Base-by-base conservation (phyloP, 2,329 filamentous ascomycete species). In the Lecanicillium sp. region DNA sequence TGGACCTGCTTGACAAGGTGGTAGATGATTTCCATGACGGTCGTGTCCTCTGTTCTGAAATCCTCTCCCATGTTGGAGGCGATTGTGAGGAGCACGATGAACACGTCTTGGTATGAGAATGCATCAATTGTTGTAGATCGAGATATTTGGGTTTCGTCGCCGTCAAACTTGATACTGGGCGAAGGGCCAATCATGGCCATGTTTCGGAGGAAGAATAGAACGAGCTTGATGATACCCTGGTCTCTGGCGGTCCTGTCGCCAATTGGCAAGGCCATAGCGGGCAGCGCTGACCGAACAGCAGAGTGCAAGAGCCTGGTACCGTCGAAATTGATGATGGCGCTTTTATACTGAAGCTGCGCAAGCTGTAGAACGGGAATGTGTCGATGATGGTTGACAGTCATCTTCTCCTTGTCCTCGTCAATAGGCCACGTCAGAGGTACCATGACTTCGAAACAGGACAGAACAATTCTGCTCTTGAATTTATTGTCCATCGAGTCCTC, bases 381-480 rank as follows among this genome's bases (percentile, higher is more conserved):
- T 49, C 89, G 81, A 63, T 95, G 86, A 64, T 97, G 89, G 62
- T 98, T 97, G 58, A 90, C 73, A 4, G 90, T 97, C 79, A 93
- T 91, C 60, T 86, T 79, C 51, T 86, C 82, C 53, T 80, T 75
- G 51, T 90, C 82, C 56, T 82, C 79, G 52, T 95, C 88, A 60
- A 95, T 76, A 0, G 93, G 91, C 91, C 91, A 97, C 15, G 93
- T 98, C 60, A 98, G 70, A 4, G 90, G 90, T 1, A 95, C 88
- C 61, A 98, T 77, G 40, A 98, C 72, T 68, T 98, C 91, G 66
- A 95, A 75, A 67, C 89, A 94, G 48, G 89, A 86, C 55, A 97
- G 72, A 3, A 89, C 87, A 53, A 93, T 77, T 61, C 87, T 85
- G 20, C 86, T 79, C 68, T 85, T 88, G 67, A 88, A 78, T 55